Base-by-base conservation (phyloP, 1,284 basidiomycete genomes). In the Athelia sp. region DNA sequence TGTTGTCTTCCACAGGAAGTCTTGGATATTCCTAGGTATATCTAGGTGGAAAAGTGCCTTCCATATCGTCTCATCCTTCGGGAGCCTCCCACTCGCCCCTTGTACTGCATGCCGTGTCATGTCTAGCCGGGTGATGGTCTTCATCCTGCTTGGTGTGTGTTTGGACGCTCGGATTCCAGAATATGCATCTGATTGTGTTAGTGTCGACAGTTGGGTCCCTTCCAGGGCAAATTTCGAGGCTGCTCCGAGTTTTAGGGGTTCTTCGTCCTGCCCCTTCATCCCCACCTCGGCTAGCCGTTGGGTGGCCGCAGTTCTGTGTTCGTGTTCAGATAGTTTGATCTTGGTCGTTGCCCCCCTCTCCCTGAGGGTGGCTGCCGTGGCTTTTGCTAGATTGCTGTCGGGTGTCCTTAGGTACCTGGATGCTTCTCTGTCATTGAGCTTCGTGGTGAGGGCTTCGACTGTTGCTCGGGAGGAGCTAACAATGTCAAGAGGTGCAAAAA, bases 101-200 rank as follows among this genome's bases (percentile, higher is more conserved):
- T 52, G 46, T 1, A 54, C 47, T 9, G 35, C 46, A 26, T 44
- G 43, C 10, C 23, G 4, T 21, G 43, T 26, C 23, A 44, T 44
- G 43, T 44, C 43, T 8, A 44, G 43, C 6, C 17, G 21, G 36
- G n/a, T 22, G 10, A 8, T n/a, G 36, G 36, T 40, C 36, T 17
- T 18, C 10, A 0, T 10, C 15, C 18, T 34, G 21, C 4, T 1
- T 48, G 18, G 2, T 17, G 8, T 35, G 26, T 50, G 31, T 21
- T 10, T 24, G 26, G 44, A 2, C 18, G 4, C 35, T 23, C 49
- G 3, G 8, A 67, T 60, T 0, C 46, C 63, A 31, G 50, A 38
- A 49, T 67, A 69, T 1, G 60, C 59, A 0, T 60, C 23, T 0
- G 57, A 47, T 50, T 69, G 68, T 0, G 64, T 62, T 0, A 65